Base-by-base conservation (phyloP, 2,329 filamentous ascomycete species). In the Verticillium isaacii region DNA sequence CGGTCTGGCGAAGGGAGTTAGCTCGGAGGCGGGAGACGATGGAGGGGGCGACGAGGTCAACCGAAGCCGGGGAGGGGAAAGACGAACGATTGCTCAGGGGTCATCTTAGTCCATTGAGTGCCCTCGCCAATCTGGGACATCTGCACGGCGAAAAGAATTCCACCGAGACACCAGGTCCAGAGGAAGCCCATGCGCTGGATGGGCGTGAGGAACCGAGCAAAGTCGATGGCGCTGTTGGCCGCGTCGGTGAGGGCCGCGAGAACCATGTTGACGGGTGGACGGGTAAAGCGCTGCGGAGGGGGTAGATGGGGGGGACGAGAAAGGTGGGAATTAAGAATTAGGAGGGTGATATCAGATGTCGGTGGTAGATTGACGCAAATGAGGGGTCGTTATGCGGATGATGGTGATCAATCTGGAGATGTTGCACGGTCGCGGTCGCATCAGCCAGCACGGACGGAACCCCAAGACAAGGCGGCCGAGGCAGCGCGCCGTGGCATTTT, bases 61-160 rank as follows among this genome's bases (percentile, higher is more conserved):
- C 41, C n/a, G 32, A 57, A 32, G 25, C 32, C 23, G 8, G 56
- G 6, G 36, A 32, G n/a, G 23, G 23, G 8, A 37, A 37, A 56
- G 15, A 54, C 58, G 25, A n/a, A 59, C 58, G 54, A 36, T 59
- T 39, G 58, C 19, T 34, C 41, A 32, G 17, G 41, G 11, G 41
- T 59, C 41, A 59, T 19, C 58, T 55, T 59, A 15, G 45, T 54
- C 58, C 58, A 59, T 36, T 54, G 23, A 15, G 50, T 36, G 6
- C 17, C 15, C 17, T 65, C 64, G 19, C 64, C 60, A 32, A 60
- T 57, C 58, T 68, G 67, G 5, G 67, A 68, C 8, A 62, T 41
- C 59, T 69, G 67, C 17, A 66, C 61, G n/a, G 63, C 64, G 50
- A 69, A 57, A 23, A 69, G 52, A 39, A 69, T 60, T 19, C 67